phyloP scores from a whole-genome alignment of 257 asterid species.

The Ilex aquifolium region DNA sequence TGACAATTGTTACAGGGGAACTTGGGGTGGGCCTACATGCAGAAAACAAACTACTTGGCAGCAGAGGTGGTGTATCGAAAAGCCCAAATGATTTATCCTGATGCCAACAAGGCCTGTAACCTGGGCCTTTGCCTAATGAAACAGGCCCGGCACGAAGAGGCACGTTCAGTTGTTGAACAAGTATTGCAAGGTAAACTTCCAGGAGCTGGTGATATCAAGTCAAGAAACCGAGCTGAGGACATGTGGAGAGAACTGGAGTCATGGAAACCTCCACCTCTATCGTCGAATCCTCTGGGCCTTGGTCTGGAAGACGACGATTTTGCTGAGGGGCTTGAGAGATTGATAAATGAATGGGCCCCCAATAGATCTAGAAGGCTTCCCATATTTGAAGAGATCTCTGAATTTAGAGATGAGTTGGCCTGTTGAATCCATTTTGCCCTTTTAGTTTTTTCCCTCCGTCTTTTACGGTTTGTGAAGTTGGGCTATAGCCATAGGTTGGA shows the following conservation, averaged over 20 bases:
- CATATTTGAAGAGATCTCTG: not conserved
- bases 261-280: not conserved
- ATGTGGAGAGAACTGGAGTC: not conserved
- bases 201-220: not conserved
- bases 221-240: not conserved
- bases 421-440: not conserved
- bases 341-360: conserved; percentile 1
- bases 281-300: not conserved
- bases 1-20: not conserved
- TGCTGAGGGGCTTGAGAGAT: conserved; percentile 1
- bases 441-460: not conserved
- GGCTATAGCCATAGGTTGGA: not conserved
- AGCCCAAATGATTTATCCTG: not conserved
- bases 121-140: not conserved
- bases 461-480: not conserved
- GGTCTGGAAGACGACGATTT: not conserved
- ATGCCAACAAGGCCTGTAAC: not conserved
- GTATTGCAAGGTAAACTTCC: not conserved
- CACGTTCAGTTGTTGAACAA: not conserved
- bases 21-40: not conserved
- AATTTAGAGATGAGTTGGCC: not conserved
- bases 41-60: not conserved
- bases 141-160: not conserved
- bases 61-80: not conserved
- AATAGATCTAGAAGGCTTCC: conserved; percentile 4